Percentiles rank a stretch among this genome's conserved stretches.
Evolutionary conservation across 2,329 filamentous ascomycete species (phyloP).

Genomic region (Periconia sp.): DNA sequence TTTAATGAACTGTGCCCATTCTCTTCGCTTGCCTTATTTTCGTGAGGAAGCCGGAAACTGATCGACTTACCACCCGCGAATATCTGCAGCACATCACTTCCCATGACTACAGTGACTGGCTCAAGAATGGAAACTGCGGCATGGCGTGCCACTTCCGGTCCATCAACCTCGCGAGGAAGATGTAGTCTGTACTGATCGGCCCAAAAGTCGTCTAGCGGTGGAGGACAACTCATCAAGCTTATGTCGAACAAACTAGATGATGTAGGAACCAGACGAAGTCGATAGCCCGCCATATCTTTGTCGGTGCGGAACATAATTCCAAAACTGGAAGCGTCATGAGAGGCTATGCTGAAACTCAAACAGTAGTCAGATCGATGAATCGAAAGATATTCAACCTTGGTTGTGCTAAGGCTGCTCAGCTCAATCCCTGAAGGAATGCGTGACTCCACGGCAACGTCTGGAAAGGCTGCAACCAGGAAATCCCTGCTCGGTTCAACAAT

Average conservation of each 20-base stretch:
- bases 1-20: not conserved
- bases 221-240: constrained; percentile 31
- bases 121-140: constrained; percentile 10
- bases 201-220: constrained; percentile 44
- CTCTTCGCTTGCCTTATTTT: not conserved
- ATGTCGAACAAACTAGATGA: constrained; percentile 15
- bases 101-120: not conserved
- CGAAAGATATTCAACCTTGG: not conserved
- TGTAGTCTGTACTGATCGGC: constrained; percentile 41
- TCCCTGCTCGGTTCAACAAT: constrained; percentile 16
- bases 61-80: constrained; percentile 15
- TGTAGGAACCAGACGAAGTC: constrained; percentile 6
- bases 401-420: not conserved
- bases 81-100: constrained; percentile 6
- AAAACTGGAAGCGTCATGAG: constrained; percentile 6
- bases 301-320: constrained; percentile 10
- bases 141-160: constrained; percentile 40
- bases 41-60: constrained; percentile 6
- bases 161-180: constrained; percentile 36
- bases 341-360: not conserved
- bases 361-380: not conserved
- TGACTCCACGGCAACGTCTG: not conserved
- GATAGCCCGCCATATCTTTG: constrained; percentile 9
- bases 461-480: constrained; percentile 3
- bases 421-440: not conserved